Evolutionary conservation across 1,284 basidiomycete genomes (phyloP).

Genomic region (Lentinula novae-zelandiae): DNA sequence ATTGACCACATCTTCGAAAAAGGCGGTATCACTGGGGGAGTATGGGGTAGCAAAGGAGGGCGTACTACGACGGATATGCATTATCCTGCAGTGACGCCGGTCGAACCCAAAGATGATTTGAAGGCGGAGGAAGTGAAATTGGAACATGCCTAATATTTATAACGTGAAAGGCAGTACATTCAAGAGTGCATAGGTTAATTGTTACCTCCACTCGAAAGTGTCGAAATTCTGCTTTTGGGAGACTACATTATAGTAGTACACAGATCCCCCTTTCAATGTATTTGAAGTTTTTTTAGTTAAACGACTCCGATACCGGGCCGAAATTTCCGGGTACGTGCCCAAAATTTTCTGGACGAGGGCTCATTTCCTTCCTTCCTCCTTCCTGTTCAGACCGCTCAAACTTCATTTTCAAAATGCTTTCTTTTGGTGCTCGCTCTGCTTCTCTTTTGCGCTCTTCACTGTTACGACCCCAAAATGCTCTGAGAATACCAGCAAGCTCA

Average conservation of each 20-base stretch:
- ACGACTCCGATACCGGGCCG: background rate
- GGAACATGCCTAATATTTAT: background rate
- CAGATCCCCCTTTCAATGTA: too few relatives aligned
- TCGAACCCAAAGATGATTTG: constrained; percentile 1
- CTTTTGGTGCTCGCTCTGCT: background rate
- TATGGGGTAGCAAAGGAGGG: constrained; percentile 26
- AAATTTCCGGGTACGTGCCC: background rate
- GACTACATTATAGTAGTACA: background rate
- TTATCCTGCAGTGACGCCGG: background rate
- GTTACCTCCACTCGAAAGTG: too few relatives aligned
- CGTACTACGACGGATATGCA: constrained; percentile 11
- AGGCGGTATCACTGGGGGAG: constrained; percentile 38
- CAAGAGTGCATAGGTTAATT: too few relatives aligned
- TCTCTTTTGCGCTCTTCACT: background rate
- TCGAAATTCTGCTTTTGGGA: too few relatives aligned
- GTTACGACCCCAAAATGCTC: background rate
- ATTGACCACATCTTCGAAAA: constrained; percentile 42
- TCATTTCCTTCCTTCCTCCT: background rate
- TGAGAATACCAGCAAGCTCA: background rate
- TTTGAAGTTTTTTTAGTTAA: too few relatives aligned
- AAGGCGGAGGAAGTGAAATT: constrained; percentile 4
- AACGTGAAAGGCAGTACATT: too few relatives aligned
- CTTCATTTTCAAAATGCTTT: background rate
- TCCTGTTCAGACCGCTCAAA: background rate
- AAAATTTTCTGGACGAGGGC: background rate